Evolutionary conservation across 306 rosid genomes (phyloP).

Genomic region (Inga leiocalycina): DNA sequence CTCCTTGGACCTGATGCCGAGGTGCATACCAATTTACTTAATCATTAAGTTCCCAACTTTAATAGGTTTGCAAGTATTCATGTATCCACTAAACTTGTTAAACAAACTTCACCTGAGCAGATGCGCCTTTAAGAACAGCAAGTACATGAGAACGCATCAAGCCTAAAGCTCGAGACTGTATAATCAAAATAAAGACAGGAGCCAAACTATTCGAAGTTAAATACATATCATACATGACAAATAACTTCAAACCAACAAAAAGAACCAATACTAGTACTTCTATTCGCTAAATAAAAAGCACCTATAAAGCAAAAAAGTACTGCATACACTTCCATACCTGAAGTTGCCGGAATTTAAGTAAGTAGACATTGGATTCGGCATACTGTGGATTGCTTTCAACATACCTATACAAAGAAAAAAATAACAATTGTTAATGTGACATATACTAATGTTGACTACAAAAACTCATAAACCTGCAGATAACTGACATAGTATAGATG

Average conservation of each 20-base stretch:
- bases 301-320: conserved; percentile 23
- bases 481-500: neutral
- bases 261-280: neutral
- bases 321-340: conserved; percentile 59
- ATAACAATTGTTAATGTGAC: conserved; percentile 23
- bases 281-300: conserved; percentile 12
- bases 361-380: conserved; percentile 95
- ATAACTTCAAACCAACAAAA: conserved; percentile 18
- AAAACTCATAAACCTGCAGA: conserved; percentile 23
- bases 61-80: conserved; percentile 6
- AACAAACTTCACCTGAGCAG: conserved; percentile 80
- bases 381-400: conserved; percentile 93
- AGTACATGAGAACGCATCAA: conserved; percentile 92
- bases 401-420: conserved; percentile 54
- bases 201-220: conserved; percentile 30
- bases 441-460: conserved; percentile 1
- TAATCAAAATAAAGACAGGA: conserved; percentile 44
- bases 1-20: conserved; percentile 81
- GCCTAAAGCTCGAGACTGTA: conserved; percentile 94
- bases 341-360: conserved; percentile 95
- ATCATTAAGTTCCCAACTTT: conserved; percentile 23
- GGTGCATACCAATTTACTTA: conserved; percentile 30
- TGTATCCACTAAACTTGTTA: conserved; percentile 34
- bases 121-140: conserved; percentile 86
- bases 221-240: conserved; percentile 19